Evolutionary conservation across 2,329 filamentous ascomycete species (phyloP).

Genomic region (Cercospora citrullina): DNA sequence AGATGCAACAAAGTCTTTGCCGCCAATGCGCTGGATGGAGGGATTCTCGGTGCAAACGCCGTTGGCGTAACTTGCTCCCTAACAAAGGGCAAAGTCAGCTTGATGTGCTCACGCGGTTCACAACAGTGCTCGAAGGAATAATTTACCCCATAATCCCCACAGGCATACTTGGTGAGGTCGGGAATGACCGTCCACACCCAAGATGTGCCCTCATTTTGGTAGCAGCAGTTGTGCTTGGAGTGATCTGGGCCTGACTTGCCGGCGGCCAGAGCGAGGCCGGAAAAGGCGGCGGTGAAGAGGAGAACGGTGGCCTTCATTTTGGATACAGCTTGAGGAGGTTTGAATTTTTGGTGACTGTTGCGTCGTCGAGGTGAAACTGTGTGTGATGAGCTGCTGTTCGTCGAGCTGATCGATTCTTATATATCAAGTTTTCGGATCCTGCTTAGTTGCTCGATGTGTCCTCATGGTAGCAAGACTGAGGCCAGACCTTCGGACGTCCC

Average conservation of each 20-base stretch:
- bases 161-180: not conserved
- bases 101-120: not conserved
- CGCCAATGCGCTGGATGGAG: not conserved
- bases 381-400: not conserved
- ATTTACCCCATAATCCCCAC: not conserved
- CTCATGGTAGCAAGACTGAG: not conserved
- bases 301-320: not conserved
- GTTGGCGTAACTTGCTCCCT: not conserved
- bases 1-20: not conserved
- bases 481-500: not conserved
- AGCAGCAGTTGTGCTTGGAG: not conserved
- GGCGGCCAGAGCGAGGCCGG: not conserved
- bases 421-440: not conserved
- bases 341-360: too few relatives aligned
- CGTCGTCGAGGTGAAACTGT: not conserved
- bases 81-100: not conserved
- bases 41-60: not conserved
- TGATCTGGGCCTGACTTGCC: too few relatives aligned
- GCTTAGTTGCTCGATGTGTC: not conserved
- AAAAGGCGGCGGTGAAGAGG: not conserved
- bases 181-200: not conserved
- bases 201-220: not conserved
- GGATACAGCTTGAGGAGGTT: not conserved
- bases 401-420: not conserved
- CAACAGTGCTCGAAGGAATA: not conserved